Evolutionary conservation across 352 stramenopile genomes (phyloP), one percentile per base, ranked within the genome.

Genomic region (Saprolegnia diclina): DNA sequence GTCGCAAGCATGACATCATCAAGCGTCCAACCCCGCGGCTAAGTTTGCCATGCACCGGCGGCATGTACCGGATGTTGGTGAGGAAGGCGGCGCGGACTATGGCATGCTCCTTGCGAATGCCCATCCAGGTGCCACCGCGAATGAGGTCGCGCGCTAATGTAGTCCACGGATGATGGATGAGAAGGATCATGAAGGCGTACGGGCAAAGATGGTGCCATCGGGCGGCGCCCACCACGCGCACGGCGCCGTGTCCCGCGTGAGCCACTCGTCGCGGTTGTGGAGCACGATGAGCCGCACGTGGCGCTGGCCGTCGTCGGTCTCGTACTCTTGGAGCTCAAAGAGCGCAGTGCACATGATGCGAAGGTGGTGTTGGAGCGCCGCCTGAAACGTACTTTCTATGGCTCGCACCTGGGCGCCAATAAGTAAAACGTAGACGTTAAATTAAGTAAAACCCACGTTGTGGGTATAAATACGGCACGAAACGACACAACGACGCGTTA

Each of bases 181-280:
- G 21, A 37, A 35, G 18, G n/a, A 56, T 37, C 10, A 7, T 5
- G 10, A 5, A 2, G 22, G 32, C 26, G 3, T 69, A 69, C 63
- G 63, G 4, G 63, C 63, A 29, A 69, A 55, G 29, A 69, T 59
- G 32, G 24, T 52, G 18, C 9, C 5, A 21, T 61, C 10, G 1
- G 63, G 46, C 32, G 53, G 18, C 7, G 19, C 37, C 63, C 63
- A 69, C 63, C 63, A 69, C 21, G 21, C 42, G 26, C 53, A 24
- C n/a, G 16, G 63, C 18, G 42, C 54, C 21, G 63, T 69, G 7
- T 9, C 50, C 26, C 63, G 45, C 19, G 29, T 29, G 50, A 61
- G 61, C 32, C 21, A 62, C 63, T 69, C 63, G 21, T 69, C 63
- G 53, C 63, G 63, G 42, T 69, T 69, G 38, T 69, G 42, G 16